These are phyloP conservation scores for Phytophthora cryptogea DNA, from an alignment of 352 stramenopile genomes.

Conservation along the genomic window DNA sequence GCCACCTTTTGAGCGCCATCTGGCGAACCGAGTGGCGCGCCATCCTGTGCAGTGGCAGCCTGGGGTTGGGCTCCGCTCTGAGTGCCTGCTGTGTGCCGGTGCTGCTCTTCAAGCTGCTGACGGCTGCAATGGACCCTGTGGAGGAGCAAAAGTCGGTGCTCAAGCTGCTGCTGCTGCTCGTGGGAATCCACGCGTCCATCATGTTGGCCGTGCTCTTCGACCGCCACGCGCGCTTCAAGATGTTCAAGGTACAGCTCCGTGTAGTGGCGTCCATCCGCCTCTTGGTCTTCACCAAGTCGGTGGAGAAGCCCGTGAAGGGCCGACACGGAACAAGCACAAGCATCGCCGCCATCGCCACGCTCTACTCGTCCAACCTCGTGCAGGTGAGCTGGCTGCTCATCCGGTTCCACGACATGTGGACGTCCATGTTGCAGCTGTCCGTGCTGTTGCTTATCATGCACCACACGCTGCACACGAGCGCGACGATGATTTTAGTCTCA, in stretches of 20 bases:
- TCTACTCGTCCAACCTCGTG: slow-evolving; percentile 47
- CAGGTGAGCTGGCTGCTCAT: slow-evolving; percentile 39
- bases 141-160: slow-evolving; percentile 7
- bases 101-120: slow-evolving; percentile 41
- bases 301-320: slow-evolving; percentile 33
- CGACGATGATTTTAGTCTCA: slow-evolving; percentile 26
- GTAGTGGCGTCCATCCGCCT: slow-evolving; percentile 41
- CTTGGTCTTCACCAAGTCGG: slow-evolving; percentile 44
- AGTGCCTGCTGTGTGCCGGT: slow-evolving; percentile 29
- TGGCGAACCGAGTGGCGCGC: slow-evolving; percentile 36
- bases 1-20: slow-evolving; percentile 22
- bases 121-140: slow-evolving; percentile 25
- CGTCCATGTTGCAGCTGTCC: slow-evolving; percentile 31
- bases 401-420: slow-evolving; percentile 43
- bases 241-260: slow-evolving; percentile 40
- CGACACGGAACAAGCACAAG: slow-evolving; percentile 33
- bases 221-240: slow-evolving; percentile 36
- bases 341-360: slow-evolving; percentile 43
- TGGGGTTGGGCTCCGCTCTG: slow-evolving; percentile 27
- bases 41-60: slow-evolving; percentile 25
- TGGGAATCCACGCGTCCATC: slow-evolving; percentile 31
- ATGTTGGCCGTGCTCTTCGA: slow-evolving; percentile 38
- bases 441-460: slow-evolving; percentile 40
- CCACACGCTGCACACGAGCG: slow-evolving; percentile 32
- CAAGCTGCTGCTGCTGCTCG: slow-evolving; percentile 37